Evolutionary conservation across 371 early-diverging fungal genomes (phyloP), one percentile per base, ranked within the genome.

Genomic region (Syncephalis fuscata): DNA sequence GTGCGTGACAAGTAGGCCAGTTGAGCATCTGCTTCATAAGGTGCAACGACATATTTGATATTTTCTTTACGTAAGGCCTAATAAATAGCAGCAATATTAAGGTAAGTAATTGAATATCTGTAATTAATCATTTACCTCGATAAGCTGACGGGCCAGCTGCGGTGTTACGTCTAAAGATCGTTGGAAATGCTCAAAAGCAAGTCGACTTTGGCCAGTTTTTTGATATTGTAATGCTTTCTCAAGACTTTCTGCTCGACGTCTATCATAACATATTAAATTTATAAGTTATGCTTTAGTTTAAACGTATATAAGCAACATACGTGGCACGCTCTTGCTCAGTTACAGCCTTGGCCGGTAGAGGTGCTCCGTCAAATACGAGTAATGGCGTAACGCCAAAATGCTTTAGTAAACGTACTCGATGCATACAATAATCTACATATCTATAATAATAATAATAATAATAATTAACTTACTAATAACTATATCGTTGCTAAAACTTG

Each of bases 21-120:
- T 60, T 99, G 99, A 0, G 99, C 92, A 65, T 99, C 99, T 0
- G 99, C 93, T 61, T 99, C 99, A 54, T 94, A 99, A 0, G 99
- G 99, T 3, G 98, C 92, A 1, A 97, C 88, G 5, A 98, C 66
- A 61, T 73, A 88, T 39, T 78, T 63, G 21, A 99, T 69, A 15
- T 70, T 66, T 23, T 67, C 66, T 15, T 55, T 57, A 21, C 70
- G 54, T n/a, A 97, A 64, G 36, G 65, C 78, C 69, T 82, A 58
- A 32, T 32, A 32, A 37, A 48, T 47, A 8, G 22, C 8, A 0
- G 42, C 10, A n/a, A 10, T 37, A 10, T n/a, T 10, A n/a, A 37
- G 38, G 38, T 37, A 37, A n/a, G n/a, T 37, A 5, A 8, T 15
- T 54, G 40, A 7, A 15, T n/a, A 23, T 10, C 51, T 15, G 39